Percentiles rank a stretch among this genome's conserved stretches.
phyloP scores from a whole-genome alignment of 2,329 filamentous ascomycete genomes.

The Cladosporium cucumerinum region DNA sequence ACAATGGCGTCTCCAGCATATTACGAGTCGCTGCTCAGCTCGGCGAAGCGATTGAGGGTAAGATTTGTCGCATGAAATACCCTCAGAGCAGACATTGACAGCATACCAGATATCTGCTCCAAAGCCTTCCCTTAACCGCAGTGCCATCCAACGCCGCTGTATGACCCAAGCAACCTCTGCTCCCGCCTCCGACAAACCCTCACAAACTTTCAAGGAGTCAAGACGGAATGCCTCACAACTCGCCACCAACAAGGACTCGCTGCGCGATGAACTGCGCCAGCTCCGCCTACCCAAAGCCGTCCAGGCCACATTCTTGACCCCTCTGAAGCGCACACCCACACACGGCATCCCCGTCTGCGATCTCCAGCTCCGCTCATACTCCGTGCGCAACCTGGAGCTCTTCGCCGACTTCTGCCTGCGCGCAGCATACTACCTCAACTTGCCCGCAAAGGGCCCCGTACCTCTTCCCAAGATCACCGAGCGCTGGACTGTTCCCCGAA shows the following conservation, averaged over 20 bases:
- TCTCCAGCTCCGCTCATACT: slow-evolving; percentile 90
- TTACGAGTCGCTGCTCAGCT: slow-evolving; percentile 42
- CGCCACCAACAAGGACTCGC: slow-evolving; percentile 19
- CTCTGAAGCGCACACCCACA: slow-evolving; percentile 69
- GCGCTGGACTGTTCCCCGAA: slow-evolving; percentile 87
- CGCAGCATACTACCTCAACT: slow-evolving; percentile 87
- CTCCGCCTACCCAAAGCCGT: slow-evolving; percentile 71
- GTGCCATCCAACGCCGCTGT: slow-evolving; percentile 20
- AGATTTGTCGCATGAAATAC: not conserved
- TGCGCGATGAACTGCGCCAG: slow-evolving; percentile 25
- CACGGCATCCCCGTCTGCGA: slow-evolving; percentile 83
- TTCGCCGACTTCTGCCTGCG: slow-evolving; percentile 92
- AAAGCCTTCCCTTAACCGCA: slow-evolving; percentile 18
- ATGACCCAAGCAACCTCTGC: slow-evolving; percentile 17
- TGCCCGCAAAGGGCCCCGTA: slow-evolving; percentile 80
- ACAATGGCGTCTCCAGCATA: slow-evolving; percentile 45
- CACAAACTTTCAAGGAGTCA: not conserved
- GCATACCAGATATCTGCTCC: slow-evolving; percentile 24
- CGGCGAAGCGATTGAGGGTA: slow-evolving; percentile 44
- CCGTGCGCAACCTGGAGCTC: slow-evolving; percentile 83
- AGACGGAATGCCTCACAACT: slow-evolving; percentile 12
- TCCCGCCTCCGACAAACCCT: not conserved
- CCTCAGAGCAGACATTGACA: slow-evolving; percentile 16
- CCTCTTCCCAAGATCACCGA: slow-evolving; percentile 83
- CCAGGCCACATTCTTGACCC: slow-evolving; percentile 80